Evolutionary conservation across 164 flowering plant genomes (phyloP), one percentile per base, ranked within the genome.

Genomic region (Aristolochia contorta): DNA sequence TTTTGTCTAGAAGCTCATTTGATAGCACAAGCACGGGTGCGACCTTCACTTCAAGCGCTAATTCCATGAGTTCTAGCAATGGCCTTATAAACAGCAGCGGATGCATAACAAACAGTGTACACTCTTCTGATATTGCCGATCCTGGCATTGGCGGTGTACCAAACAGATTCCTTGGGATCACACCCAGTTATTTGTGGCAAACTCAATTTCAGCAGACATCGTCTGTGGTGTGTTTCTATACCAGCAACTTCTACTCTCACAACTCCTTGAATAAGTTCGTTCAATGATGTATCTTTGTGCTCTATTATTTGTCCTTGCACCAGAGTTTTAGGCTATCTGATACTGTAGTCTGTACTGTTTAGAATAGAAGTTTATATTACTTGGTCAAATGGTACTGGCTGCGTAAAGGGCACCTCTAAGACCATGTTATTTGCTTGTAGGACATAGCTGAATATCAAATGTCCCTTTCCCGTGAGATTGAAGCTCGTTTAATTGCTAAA

Each of bases 131-230:
- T 66, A 45, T 66, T 13, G 67, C 58, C 3, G 97, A 93, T 68
- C 82, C 88, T 70, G 90, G 78, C 66, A 78, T 90, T 73, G 99
- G 97, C 68, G 99, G 99, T 64, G 97, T 90, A 59, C 94, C 97
- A 2, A 85, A 81, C 71, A 82, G 94, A 41, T 93, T 82, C 72
- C 93, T 93, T 75, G 97, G 97, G 67, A 73, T 93, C 64, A 93
- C 97, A 25, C 86, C 92, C 24, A 64, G 76, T 71, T 93, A 84
- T 68, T 74, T 93, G 61, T 81, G 90, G 89, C 86, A 88, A 75
- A 68, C 78, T 37, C 97, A 90, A 72, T 79, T 83, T 37, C 89
- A 82, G 37, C 87, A 78, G 32, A 60, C 65, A 24, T 89, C 86
- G 7, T 65, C 76, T 51, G 67, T 83, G 86, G 98, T 92, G 80